Evolutionary conservation across 371 early-diverging fungal species (phyloP).

Genomic region (Mortierella sp.): DNA sequence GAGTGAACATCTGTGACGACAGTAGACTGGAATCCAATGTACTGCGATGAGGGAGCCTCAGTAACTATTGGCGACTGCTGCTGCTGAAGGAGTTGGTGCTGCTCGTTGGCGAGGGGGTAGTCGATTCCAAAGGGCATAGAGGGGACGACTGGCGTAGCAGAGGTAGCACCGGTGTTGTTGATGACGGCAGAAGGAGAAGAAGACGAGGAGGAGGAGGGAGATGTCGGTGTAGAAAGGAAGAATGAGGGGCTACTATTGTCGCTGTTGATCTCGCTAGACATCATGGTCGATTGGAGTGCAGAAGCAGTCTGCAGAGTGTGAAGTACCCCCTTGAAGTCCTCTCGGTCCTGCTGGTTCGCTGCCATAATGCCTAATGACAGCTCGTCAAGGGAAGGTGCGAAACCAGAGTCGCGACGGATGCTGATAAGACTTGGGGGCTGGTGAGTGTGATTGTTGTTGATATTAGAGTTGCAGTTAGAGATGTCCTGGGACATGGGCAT

Average conservation of each 20-base stretch:
- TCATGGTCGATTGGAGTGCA: not conserved
- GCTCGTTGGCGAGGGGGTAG: constrained; percentile 21
- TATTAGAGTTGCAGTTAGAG: not conserved
- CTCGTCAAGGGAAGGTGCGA: constrained; percentile 32
- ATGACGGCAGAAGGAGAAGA: not conserved
- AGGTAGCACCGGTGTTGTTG: not conserved
- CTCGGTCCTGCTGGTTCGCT: constrained; percentile 1
- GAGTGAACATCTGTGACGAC: not conserved
- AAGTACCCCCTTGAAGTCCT: constrained; percentile 12
- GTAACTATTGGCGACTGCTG: constrained; percentile 20
- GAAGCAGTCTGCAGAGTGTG: constrained; percentile 4
- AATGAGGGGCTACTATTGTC: constrained; percentile 23
- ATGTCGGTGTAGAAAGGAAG: constrained; percentile 25
- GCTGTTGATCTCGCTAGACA: not conserved
- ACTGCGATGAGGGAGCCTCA: constrained; percentile 1
- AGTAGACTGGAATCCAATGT: constrained; percentile 5
- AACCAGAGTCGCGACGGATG: constrained; percentile 39
- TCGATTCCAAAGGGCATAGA: constrained; percentile 36
- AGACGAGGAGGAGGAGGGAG: constrained; percentile 9
- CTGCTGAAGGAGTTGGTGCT: constrained; percentile 23
- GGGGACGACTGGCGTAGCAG: constrained; percentile 23
- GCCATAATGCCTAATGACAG: constrained; percentile 42
- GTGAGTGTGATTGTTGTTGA: constrained; percentile 2
- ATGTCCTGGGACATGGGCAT: constrained; percentile 11
- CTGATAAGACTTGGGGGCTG: constrained; percentile 7